Evolutionary conservation across 2,329 filamentous ascomycete species (phyloP), one percentile per base, ranked within the genome.

Genomic region (Coniella lustricola): DNA sequence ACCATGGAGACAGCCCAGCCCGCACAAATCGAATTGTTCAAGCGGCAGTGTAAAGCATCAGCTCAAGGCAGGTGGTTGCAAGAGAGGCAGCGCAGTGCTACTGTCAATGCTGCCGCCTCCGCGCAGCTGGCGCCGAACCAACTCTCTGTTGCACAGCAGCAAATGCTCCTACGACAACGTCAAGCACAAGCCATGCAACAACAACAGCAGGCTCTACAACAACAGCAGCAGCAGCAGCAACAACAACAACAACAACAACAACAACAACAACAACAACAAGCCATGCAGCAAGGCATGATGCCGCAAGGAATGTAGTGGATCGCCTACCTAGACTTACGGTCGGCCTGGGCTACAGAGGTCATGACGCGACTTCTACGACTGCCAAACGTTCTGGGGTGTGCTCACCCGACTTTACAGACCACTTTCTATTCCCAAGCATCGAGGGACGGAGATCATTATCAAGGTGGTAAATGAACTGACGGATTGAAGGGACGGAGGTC

Each of bases 201-300:
- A 39, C 68, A 69, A 41, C 66, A 69, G 41, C 66, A 64, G 31
- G 57, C 68, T 55, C 44, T 66, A 50, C 68, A 69, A 51, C 68
- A 69, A 39, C 68, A 69, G 42, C 66, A 69, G 41, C 66, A 64
- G 31, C 65, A 66, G 29, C 55, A 55, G 36, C 53, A 58, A 35
- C 66, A 67, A 42, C 37, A 38, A 20, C 36, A 38, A 14, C 12
- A 12, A 12, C 20, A 20, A 44, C 64, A 69, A 38, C 61, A 68
- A n/a, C n/a, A n/a, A n/a, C 25, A 5, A 39, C 58, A 61, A 43
- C 67, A 71, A 54, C 66, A 71, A 55, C 64, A 63, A 44, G 64
- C 66, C 29, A 72, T 78, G 67, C 72, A 29, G 25, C 25, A 76
- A 50, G 71, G 71, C 21, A 78, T 79, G 70, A 75, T 76, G 72